These are phyloP conservation scores for Bothriochloa decipiens DNA, from an alignment of 176 grass and related monocot genomes.

Conservation along the genomic window DNA sequence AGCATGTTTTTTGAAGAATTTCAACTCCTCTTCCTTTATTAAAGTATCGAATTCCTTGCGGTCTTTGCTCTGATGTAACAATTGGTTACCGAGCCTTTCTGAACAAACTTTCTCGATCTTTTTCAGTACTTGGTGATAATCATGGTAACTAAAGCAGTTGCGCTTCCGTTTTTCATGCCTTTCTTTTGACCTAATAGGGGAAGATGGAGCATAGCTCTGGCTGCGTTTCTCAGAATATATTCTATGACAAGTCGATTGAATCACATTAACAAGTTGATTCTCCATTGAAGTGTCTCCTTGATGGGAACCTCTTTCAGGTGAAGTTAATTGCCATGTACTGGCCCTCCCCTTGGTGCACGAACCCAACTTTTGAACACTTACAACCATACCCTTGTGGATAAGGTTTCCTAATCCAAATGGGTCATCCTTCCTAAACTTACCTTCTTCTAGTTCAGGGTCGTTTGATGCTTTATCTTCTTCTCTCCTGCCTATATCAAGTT, in stretches of 20 bases:
- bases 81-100: conserved; percentile 48
- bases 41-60: conserved; percentile 54
- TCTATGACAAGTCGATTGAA: conserved; percentile 21
- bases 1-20: conserved; percentile 40
- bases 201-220: conserved; percentile 21
- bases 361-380: conserved; percentile 13
- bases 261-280: conserved; percentile 19
- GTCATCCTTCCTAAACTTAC: conserved; percentile 48
- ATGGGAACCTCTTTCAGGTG: conserved; percentile 32
- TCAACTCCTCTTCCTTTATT: conserved; percentile 30
- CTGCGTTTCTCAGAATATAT: conserved; percentile 1
- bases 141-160: conserved; percentile 24
- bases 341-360: conserved; percentile 1
- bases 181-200: conserved; percentile 42
- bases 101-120: conserved; percentile 58
- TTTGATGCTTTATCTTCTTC: conserved; percentile 32
- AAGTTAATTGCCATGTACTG: conserved; percentile 35
- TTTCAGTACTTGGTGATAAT: conserved; percentile 15
- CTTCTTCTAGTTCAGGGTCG: conserved; percentile 53
- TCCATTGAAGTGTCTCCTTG: conserved; percentile 9
- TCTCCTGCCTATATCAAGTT: conserved; percentile 30
- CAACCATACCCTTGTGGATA: conserved; percentile 29
- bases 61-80: conserved; percentile 54
- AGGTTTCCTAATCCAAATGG: conserved; percentile 10
- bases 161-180: conserved; percentile 13